A percentile compares a stretch with the other conserved stretches of the same genome.
phyloP scores from a whole-genome alignment of 2,329 filamentous ascomycete species.

The Cryoendolithus antarcticus region DNA sequence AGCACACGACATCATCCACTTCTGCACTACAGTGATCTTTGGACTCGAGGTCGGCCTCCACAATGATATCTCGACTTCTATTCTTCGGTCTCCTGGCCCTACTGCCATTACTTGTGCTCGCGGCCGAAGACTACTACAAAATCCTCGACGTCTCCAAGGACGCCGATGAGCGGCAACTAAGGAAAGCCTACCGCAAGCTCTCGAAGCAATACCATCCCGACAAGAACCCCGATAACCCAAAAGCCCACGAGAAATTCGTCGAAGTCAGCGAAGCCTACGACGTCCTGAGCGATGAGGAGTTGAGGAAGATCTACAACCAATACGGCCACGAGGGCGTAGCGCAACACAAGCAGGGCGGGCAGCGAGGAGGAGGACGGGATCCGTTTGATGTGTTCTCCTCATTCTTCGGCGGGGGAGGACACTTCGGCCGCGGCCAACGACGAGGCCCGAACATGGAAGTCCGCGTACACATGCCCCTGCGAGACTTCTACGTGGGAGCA shows the following conservation, averaged over 20 bases:
- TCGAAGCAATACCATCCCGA: conserved; percentile 96
- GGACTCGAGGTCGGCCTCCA: no score
- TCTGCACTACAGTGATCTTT: no score
- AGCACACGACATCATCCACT: no score
- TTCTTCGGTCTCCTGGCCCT: conserved; percentile 30
- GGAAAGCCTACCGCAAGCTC: conserved; percentile 79
- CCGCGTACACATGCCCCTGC: conserved; percentile 62
- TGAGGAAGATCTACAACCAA: conserved; percentile 82
- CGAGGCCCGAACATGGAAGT: conserved; percentile 84
- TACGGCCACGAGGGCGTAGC: conserved; percentile 86
- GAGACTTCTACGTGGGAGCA: conserved; percentile 85
- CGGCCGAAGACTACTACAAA: conserved; percentile 66
- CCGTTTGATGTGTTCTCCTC: conserved; percentile 93
- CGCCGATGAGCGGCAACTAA: conserved; percentile 78
- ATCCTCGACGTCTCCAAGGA: conserved; percentile 68
- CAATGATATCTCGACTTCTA: no score
- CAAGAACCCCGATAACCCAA: conserved; percentile 80
- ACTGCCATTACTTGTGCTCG: conserved; percentile 30
- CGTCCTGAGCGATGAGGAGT: conserved; percentile 65
- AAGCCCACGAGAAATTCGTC: conserved; percentile 83
- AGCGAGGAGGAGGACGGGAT: conserved; percentile 55
- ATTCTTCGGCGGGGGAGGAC: conserved; percentile 87
- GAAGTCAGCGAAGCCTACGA: conserved; percentile 93
- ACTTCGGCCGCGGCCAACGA: conserved; percentile 66
- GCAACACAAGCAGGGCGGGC: conserved; percentile 63